A percentile compares a stretch with the other conserved stretches of the same genome.
Evolutionary conservation across 306 rosid species (phyloP).

Genomic region (Castanea sativa): DNA sequence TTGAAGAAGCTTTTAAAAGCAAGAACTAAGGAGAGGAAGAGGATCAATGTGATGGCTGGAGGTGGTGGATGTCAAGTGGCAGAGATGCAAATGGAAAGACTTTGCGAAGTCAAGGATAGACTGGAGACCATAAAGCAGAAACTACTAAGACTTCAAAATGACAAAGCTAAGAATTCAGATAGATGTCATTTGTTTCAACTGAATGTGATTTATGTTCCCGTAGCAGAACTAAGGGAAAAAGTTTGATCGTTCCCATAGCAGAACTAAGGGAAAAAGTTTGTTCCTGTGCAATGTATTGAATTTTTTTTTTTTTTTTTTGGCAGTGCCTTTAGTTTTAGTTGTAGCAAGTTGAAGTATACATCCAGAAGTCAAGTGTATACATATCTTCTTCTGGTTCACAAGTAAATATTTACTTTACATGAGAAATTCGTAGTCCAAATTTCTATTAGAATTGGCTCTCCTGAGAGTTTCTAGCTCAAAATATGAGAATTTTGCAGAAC

Average conservation of each 20-base stretch:
- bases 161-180: constrained; percentile 31
- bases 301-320: not conserved
- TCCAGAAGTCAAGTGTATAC: constrained; percentile 1
- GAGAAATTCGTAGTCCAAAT: not conserved
- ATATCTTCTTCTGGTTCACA: not conserved
- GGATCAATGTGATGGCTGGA: constrained; percentile 27
- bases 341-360: not conserved
- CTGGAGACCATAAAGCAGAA: constrained; percentile 50
- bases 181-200: constrained; percentile 26
- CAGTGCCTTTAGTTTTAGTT: constrained; percentile 1
- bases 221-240: constrained; percentile 72
- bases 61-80: constrained; percentile 43
- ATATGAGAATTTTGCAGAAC: not conserved
- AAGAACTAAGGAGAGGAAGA: constrained; percentile 38
- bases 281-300: not conserved
- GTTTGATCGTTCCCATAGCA: constrained; percentile 65
- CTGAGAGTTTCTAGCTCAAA: not conserved
- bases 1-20: constrained; percentile 69
- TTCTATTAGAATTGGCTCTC: not conserved
- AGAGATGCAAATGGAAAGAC: constrained; percentile 70
- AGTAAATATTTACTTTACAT: not conserved
- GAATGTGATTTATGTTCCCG: constrained; percentile 68
- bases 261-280: constrained; percentile 67
- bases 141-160: constrained; percentile 35
- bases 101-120: constrained; percentile 47